phyloP scores from a whole-genome alignment of 257 asterid species.

The Gardenia jasminoides region DNA sequence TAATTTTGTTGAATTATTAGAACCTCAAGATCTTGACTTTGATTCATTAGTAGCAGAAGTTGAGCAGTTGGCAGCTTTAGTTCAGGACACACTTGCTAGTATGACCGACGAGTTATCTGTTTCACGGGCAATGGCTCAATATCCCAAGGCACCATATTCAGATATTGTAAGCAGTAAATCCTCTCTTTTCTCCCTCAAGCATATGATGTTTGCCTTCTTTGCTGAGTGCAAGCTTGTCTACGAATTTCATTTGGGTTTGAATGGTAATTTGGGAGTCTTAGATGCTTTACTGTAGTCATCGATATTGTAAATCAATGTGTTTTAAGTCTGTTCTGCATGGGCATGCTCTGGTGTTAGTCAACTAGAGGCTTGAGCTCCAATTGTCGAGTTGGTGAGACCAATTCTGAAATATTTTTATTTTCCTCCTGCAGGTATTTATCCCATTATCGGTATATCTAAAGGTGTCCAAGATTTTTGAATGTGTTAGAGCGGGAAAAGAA shows the following conservation, averaged over 20 bases:
- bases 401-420: slow-evolving; percentile 3
- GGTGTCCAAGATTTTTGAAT: slow-evolving; percentile 69
- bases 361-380: not conserved
- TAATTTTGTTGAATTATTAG: slow-evolving; percentile 23
- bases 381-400: not conserved
- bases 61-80: slow-evolving; percentile 52
- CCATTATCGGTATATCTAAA: slow-evolving; percentile 49
- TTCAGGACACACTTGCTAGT: slow-evolving; percentile 44
- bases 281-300: not conserved
- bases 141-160: slow-evolving; percentile 81
- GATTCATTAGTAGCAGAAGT: slow-evolving; percentile 43
- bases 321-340: not conserved
- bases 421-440: slow-evolving; percentile 59
- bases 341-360: not conserved
- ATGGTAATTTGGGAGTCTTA: not conserved
- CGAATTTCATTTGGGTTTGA: not conserved
- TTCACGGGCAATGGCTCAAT: slow-evolving; percentile 80
- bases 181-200: not conserved
- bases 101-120: slow-evolving; percentile 70
- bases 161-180: slow-evolving; percentile 58
- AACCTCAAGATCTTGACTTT: slow-evolving; percentile 38
- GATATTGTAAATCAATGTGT: not conserved
- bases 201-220: not conserved
- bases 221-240: not conserved
- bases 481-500: slow-evolving; percentile 50